Evolutionary conservation across 257 asterid genomes (phyloP).

Genomic region (Solanum rostratum): DNA sequence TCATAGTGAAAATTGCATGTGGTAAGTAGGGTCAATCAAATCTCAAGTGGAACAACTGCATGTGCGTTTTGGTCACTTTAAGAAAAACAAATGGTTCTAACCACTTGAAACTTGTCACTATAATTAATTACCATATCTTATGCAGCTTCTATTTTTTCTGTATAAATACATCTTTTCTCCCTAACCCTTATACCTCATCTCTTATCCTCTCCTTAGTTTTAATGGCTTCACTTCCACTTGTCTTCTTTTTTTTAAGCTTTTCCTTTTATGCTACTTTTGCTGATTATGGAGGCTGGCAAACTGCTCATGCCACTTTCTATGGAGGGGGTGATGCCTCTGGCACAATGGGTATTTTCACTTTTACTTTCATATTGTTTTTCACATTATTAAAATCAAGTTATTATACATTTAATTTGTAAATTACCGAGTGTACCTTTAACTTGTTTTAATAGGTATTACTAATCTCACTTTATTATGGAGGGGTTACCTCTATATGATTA

Average conservation of each 20-base stretch:
- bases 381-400: too few relatives aligned
- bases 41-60: constrained; percentile 66
- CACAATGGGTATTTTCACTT: constrained; percentile 56
- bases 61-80: constrained; percentile 44
- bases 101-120: constrained; percentile 25
- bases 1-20: too few relatives aligned
- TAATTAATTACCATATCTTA: constrained; percentile 1
- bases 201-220: neutral
- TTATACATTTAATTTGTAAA: too few relatives aligned
- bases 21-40: constrained; percentile 43
- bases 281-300: constrained; percentile 49
- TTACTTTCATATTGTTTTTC: neutral
- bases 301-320: constrained; percentile 66
- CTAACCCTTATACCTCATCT: constrained; percentile 1
- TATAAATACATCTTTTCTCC: constrained; percentile 29
- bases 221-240: constrained; percentile 28
- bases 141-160: too few relatives aligned
- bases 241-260: constrained; percentile 13
- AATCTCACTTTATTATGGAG: too few relatives aligned
- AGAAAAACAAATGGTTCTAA: constrained; percentile 14
- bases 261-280: constrained; percentile 19
- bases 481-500: too few relatives aligned
- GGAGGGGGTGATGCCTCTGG: constrained; percentile 83
- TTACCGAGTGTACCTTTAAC: too few relatives aligned
- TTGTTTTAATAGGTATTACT: too few relatives aligned